Percentiles rank a stretch among this genome's conserved stretches.
Evolutionary conservation across 164 flowering plant species (phyloP).

Genomic region (Macadamia integrifolia): DNA sequence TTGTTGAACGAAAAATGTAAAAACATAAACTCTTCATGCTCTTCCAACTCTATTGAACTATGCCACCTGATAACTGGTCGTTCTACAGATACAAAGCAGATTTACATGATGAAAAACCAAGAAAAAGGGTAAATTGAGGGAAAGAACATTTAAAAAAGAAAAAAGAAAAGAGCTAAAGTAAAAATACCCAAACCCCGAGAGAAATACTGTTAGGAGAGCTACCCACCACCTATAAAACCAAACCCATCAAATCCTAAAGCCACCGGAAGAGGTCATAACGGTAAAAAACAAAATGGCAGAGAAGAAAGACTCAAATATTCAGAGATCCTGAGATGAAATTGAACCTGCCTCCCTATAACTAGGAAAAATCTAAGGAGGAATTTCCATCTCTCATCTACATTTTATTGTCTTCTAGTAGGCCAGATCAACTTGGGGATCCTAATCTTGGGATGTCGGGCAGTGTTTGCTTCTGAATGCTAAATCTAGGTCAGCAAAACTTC

Average conservation of each 20-base stretch:
- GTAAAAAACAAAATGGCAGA: neutral
- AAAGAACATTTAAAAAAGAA: neutral
- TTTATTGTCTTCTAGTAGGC: constrained; percentile 5
- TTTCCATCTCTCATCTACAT: neutral
- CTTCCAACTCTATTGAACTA: neutral
- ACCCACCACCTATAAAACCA: neutral
- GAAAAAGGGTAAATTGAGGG: neutral
- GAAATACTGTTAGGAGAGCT: constrained; percentile 8
- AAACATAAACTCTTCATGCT: neutral
- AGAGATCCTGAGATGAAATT: neutral
- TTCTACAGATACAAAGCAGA: constrained; percentile 6
- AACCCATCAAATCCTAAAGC: constrained; percentile 2
- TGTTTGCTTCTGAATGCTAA: constrained; percentile 3
- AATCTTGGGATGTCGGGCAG: neutral
- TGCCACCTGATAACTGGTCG: neutral
- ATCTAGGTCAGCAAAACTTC: constrained; percentile 14
- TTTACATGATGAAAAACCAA: constrained; percentile 3
- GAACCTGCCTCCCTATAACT: neutral
- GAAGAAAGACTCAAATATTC: constrained; percentile 2
- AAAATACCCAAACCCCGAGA: neutral
- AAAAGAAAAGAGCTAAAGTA: too few relatives aligned
- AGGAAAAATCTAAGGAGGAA: neutral
- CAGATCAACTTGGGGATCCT: neutral
- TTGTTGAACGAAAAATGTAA: neutral
- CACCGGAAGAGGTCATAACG: neutral